Conservation (phyloP, 1,284 basidiomycete species). For the Sanghuangporus weigelae region DNA sequence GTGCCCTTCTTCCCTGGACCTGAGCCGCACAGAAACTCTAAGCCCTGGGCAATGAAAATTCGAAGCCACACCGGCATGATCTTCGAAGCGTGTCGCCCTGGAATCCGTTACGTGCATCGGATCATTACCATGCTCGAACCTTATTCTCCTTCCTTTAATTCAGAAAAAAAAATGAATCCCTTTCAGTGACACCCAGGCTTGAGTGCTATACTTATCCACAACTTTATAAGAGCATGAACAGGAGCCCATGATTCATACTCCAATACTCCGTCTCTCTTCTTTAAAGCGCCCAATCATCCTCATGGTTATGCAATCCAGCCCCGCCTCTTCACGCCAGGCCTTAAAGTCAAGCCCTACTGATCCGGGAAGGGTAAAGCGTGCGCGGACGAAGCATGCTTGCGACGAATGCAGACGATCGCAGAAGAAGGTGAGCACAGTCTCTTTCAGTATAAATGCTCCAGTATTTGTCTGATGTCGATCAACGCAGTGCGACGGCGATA, state of each 20-base stretch:
- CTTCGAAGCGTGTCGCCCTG: conserved; percentile 6
- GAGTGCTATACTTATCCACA: conserved; percentile 9
- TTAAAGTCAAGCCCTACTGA: conserved; percentile 4
- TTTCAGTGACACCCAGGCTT: background rate
- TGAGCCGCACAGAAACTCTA: background rate
- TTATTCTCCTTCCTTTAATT: background rate
- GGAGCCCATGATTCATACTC: background rate
- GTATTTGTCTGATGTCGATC: background rate
- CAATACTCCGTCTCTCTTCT: background rate
- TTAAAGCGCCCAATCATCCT: background rate
- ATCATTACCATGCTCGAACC: conserved; percentile 13
- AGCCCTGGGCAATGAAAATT: conserved; percentile 6
- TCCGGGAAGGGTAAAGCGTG: conserved; percentile 12
- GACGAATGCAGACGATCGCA: conserved; percentile 19
- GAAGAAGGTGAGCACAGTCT: conserved; percentile 13
- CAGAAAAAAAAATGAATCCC: background rate
- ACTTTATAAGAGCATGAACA: conserved; percentile 8
- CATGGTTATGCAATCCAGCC: conserved; percentile 10
- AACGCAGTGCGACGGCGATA: conserved; percentile 17
- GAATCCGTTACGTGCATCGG: conserved; percentile 3
- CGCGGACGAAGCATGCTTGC: conserved; percentile 19
- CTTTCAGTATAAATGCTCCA: no score
- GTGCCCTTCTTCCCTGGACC: conserved; percentile 1
- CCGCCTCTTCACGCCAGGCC: conserved; percentile 2
- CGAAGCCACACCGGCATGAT: conserved; percentile 1